Base-by-base conservation (phyloP, 495 filamentous ascomycete species). In the Terfezia claveryi region DNA sequence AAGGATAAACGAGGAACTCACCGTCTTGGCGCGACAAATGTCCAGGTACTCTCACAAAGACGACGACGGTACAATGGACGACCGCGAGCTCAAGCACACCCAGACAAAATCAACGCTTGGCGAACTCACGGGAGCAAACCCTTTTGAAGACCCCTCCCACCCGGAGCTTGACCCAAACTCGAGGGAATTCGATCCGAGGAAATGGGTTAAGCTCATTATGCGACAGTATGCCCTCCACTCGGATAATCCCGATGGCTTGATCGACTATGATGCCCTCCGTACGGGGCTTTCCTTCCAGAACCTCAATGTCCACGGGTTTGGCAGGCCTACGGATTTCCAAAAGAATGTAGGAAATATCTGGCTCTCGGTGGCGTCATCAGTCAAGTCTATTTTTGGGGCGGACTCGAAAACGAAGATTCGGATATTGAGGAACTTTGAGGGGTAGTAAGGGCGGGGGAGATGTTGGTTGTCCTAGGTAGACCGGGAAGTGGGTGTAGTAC, bases 401-500 rank as follows among this genome's bases (percentile, higher is more conserved):
- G 69, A 72, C 5, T 67, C 76, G 59, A 76, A 76, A 54, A 67
- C 58, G 8, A 80, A 82, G 57, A 84, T 87, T 55, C 80, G 87
- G 58, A 85, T 91, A 56, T 64, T 89, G 57, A 77, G 76, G n/a
- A 69, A 81, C 59, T 87, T 88, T 59, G 81, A 87, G 57, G 85
- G 1, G 62, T 87, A 8, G 71, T 89, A 1, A 75, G 75, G 58
- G 77, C 74, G 23, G 85, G 85, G 12, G 85, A 91, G 69, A 86
- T 85, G 80, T 69, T 91, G 38, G 72, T 89, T 17, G 84, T 89
- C 0, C 72, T 89, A 20, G 85, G 83, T n/a, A 77, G 80, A 23
- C 85, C 85, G 11, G 85, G 80, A 58, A 54, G 52, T 57, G 81
- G 82, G 23, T 83, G 79, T 56, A 78, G 80, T 10, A 87, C 84